Conservation (phyloP, 192 early-diverging fungal species). For the Gryganskiella cystojenkinii region DNA sequence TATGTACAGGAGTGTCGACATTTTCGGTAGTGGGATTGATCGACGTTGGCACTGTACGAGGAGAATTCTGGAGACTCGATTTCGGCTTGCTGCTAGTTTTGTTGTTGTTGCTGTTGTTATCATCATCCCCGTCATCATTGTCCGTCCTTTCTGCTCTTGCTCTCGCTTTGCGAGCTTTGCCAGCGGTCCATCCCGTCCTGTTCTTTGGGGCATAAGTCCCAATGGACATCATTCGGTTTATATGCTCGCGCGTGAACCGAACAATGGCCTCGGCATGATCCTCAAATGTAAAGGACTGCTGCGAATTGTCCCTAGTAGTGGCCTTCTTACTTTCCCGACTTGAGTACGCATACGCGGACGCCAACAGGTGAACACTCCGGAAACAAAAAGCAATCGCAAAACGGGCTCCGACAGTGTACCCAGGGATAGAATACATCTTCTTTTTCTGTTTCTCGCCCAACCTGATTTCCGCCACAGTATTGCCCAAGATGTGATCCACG, state of each 20-base stretch:
- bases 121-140: neutral
- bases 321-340: conserved; percentile 18
- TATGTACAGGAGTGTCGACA: neutral
- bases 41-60: too few species aligned
- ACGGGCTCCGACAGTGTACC: conserved; percentile 30
- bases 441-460: conserved; percentile 34
- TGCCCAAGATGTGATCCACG: conserved; percentile 9
- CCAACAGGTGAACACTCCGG: conserved; percentile 42
- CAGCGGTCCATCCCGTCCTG: neutral
- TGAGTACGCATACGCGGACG: conserved; percentile 27
- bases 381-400: conserved; percentile 35
- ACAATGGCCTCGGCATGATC: conserved; percentile 44
- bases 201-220: conserved; percentile 12
- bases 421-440: conserved; percentile 26
- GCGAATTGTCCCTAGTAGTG: conserved; percentile 2
- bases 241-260: conserved; percentile 44
- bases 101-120: neutral
- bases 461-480: conserved; percentile 38
- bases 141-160: too few species aligned
- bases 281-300: conserved; percentile 35
- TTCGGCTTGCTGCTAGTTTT: too few species aligned
- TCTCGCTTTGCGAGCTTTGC: neutral
- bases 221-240: conserved; percentile 48
- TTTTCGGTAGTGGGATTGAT: too few species aligned
- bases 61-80: too few species aligned